A percentile compares a stretch with the other conserved stretches of the same genome.
phyloP scores from a whole-genome alignment of 1,139 yeast genomes.

The Diutina catenulata region DNA sequence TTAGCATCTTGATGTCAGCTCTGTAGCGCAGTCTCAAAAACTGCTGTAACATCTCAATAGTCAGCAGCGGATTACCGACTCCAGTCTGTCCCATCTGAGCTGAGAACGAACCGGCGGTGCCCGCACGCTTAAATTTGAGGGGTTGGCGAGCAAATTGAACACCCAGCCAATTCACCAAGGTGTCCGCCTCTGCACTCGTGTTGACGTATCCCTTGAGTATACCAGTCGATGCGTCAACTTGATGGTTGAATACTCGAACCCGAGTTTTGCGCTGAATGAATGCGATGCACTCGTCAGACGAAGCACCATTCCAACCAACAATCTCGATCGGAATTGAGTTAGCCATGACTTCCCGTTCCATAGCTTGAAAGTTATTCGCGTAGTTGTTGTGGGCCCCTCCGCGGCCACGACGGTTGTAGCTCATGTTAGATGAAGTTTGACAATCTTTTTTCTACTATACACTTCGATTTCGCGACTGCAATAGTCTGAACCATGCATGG shows the following conservation, averaged over 20 bases:
- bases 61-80: slow-evolving; percentile 12
- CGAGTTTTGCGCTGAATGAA: slow-evolving; percentile 62
- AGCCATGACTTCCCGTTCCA: slow-evolving; percentile 21
- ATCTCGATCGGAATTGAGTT: slow-evolving; percentile 38
- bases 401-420: slow-evolving; percentile 36
- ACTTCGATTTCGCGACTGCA: too few species aligned
- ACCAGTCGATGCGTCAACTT: slow-evolving; percentile 29
- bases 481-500: too few species aligned
- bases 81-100: slow-evolving; percentile 4
- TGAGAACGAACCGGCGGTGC: background rate
- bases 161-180: slow-evolving; percentile 55
- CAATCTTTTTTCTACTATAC: too few species aligned
- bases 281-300: slow-evolving; percentile 52
- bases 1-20: slow-evolving; percentile 51
- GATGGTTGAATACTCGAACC: slow-evolving; percentile 38
- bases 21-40: slow-evolving; percentile 62
- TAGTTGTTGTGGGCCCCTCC: slow-evolving; percentile 18
- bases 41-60: slow-evolving; percentile 50
- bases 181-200: slow-evolving; percentile 42
- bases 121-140: slow-evolving; percentile 41
- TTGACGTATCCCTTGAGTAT: slow-evolving; percentile 50
- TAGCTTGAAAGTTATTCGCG: slow-evolving; percentile 14
- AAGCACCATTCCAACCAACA: slow-evolving; percentile 74
- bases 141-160: slow-evolving; percentile 71
- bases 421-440: too few species aligned